Evolutionary conservation across 2,329 filamentous ascomycete genomes (phyloP).

Genomic region (Neospermospora avenae): DNA sequence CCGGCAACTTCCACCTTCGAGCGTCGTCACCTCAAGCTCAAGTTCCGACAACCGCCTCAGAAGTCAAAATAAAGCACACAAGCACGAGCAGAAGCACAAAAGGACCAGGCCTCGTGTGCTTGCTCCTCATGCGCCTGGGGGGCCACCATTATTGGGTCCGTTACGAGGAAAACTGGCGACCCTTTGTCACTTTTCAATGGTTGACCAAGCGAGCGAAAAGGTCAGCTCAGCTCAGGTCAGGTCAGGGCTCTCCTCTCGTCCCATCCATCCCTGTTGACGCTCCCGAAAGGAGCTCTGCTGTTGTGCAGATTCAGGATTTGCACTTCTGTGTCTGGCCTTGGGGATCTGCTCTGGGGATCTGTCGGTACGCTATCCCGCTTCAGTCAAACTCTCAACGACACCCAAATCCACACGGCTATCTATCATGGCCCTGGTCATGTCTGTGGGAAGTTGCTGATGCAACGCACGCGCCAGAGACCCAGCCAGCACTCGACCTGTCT

Average conservation of each 20-base stretch:
- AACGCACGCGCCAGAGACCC: neutral
- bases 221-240: no score
- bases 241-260: neutral
- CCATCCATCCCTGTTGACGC: conserved; percentile 5
- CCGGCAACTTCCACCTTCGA: neutral
- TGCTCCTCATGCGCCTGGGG: neutral
- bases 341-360: conserved; percentile 4
- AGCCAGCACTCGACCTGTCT: neutral
- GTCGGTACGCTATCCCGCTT: conserved; percentile 4
- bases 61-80: neutral
- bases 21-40: no score
- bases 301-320: conserved; percentile 4
- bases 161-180: conserved; percentile 1
- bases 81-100: neutral
- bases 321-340: conserved; percentile 1
- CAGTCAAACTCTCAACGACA: neutral
- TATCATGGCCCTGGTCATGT: neutral
- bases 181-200: neutral
- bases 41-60: neutral
- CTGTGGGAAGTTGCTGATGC: neutral
- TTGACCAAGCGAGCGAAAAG: neutral
- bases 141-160: conserved; percentile 1
- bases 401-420: neutral
- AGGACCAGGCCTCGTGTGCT: neutral
- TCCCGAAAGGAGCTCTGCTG: neutral